phyloP scores from a whole-genome alignment of 371 early-diverging fungal species.

The Mortierella sp. region DNA sequence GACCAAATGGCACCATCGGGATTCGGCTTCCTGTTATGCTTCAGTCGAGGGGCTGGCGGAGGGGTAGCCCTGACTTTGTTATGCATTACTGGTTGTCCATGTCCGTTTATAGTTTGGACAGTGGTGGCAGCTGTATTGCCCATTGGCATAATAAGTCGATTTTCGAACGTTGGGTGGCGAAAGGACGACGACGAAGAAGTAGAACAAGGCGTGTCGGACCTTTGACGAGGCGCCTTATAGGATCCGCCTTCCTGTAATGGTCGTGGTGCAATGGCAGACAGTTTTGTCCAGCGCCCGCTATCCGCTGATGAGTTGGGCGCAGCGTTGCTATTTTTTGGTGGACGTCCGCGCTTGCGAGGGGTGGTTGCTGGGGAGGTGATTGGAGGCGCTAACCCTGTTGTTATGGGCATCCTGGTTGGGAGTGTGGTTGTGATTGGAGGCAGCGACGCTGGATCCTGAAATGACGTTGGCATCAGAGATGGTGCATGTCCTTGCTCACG shows the following conservation, averaged over 20 bases:
- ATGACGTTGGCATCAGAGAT: neutral
- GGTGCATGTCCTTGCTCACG: neutral
- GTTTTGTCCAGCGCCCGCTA: neutral
- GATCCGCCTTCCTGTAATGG: neutral
- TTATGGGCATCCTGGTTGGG: neutral
- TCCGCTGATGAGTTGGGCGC: neutral
- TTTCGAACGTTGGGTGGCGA: neutral
- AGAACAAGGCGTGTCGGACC: neutral
- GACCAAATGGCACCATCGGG: conserved; percentile 10
- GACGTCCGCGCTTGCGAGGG: conserved; percentile 9
- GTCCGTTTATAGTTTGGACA: neutral
- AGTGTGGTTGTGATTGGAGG: neutral
- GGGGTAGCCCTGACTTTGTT: neutral
- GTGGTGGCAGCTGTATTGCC: neutral
- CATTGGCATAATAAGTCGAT: neutral
- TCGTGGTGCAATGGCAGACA: neutral
- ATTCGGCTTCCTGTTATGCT: conserved; percentile 4
- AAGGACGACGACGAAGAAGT: neutral
- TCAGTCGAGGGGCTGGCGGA: neutral
- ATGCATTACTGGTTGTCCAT: neutral
- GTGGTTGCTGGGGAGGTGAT: neutral
- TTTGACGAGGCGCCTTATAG: neutral
- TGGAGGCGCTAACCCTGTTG: neutral
- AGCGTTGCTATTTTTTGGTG: neutral
- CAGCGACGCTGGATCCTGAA: neutral